Evolutionary conservation across 1,139 yeast species (phyloP).

Genomic region (Kurtzmaniella natalensis): DNA sequence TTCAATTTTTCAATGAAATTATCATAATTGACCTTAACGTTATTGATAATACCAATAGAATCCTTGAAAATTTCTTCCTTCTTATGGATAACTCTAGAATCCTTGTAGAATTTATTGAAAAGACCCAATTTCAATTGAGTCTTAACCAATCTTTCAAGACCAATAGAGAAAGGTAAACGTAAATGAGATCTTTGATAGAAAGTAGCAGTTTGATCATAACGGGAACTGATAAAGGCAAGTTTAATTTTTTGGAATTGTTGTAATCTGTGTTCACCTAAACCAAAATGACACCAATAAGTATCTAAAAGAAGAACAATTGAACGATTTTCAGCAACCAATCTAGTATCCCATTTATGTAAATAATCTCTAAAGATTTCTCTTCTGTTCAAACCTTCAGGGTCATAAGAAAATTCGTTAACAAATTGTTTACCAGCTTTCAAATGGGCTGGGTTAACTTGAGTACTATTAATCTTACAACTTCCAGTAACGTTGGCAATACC

Average conservation of each 20-base stretch:
- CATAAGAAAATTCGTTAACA: slow-evolving; percentile 7
- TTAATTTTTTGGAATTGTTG: slow-evolving; percentile 8
- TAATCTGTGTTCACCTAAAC: slow-evolving; percentile 9
- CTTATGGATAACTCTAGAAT: slow-evolving; percentile 4
- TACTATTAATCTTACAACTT: slow-evolving; percentile 1
- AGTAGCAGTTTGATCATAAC: slow-evolving; percentile 7
- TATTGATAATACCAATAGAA: slow-evolving; percentile 7
- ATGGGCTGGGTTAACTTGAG: slow-evolving; percentile 4
- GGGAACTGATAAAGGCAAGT: slow-evolving; percentile 7
- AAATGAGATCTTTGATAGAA: slow-evolving; percentile 5
- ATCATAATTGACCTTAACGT: slow-evolving; percentile 7
- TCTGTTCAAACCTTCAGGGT: slow-evolving; percentile 13
- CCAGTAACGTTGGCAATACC: slow-evolving; percentile 5
- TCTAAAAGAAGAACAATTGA: slow-evolving; percentile 12
- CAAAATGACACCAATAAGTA: slow-evolving; percentile 14
- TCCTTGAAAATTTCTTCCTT: slow-evolving; percentile 5
- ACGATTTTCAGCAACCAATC: slow-evolving; percentile 9
- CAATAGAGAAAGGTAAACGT: slow-evolving; percentile 8
- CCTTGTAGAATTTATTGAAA: slow-evolving; percentile 11
- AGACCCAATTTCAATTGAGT: slow-evolving; percentile 9
- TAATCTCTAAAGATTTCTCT: slow-evolving; percentile 10
- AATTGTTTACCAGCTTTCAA: not conserved
- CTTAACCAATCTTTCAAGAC: slow-evolving; percentile 7
- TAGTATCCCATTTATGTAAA: slow-evolving; percentile 11
- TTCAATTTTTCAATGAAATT: slow-evolving; percentile 6